These are phyloP conservation scores for Lizonia empirigonia DNA, from an alignment of 2,329 filamentous ascomycete species.

Conservation along the genomic window DNA sequence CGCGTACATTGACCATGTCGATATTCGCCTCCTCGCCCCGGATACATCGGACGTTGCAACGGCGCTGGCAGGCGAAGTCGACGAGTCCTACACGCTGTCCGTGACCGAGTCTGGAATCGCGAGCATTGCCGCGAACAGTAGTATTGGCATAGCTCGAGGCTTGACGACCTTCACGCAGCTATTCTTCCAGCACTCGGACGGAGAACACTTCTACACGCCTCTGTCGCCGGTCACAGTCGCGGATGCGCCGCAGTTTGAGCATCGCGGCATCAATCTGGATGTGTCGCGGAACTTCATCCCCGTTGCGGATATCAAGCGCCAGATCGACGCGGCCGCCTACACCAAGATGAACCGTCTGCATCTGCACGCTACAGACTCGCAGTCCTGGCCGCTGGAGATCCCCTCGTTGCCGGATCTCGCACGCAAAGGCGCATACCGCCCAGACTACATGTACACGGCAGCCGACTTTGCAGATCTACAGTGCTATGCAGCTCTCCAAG, in stretches of 20 bases:
- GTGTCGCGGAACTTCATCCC: constrained; percentile 75
- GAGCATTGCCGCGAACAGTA: constrained; percentile 67
- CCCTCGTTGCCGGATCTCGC: constrained; percentile 74
- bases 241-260: constrained; percentile 75
- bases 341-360: constrained; percentile 86
- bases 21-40: constrained; percentile 64
- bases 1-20: constrained; percentile 63
- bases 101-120: constrained; percentile 64
- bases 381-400: constrained; percentile 85
- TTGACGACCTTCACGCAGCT: constrained; percentile 79
- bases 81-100: constrained; percentile 76
- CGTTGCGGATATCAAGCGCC: constrained; percentile 70
- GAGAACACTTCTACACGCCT: constrained; percentile 66
- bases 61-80: constrained; percentile 66
- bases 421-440: constrained; percentile 73
- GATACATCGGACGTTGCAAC: constrained; percentile 63
- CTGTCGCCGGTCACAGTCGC: constrained; percentile 71
- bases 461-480: constrained; percentile 70
- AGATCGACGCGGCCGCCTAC: constrained; percentile 76
- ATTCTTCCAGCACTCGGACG: constrained; percentile 72
- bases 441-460: constrained; percentile 69
- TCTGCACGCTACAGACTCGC: constrained; percentile 80
- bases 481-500: constrained; percentile 69
- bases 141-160: constrained; percentile 72
- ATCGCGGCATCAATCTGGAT: constrained; percentile 82